Base-by-base conservation (phyloP, 2,329 filamentous ascomycete genomes). In the Blastomyces silverae region DNA sequence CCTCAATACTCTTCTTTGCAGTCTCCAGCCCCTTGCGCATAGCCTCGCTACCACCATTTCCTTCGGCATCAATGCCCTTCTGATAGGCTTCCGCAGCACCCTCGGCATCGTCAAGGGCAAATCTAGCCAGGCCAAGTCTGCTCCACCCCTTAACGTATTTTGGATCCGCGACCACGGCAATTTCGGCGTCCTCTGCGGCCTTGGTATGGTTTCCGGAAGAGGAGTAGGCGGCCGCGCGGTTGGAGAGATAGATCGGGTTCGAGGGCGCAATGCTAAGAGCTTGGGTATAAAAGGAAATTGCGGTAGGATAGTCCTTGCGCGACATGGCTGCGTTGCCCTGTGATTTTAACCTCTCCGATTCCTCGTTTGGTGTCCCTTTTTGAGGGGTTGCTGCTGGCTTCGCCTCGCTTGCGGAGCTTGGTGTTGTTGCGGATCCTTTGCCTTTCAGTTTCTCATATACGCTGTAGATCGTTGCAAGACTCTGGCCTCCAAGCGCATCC, bases 21-120 rank as follows among this genome's bases (percentile, higher is more conserved):
- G 94, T 97, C 84, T 97, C 92, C 75, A 85, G 94, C 25, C 94
- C 94, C 80, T 93, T 95, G 83, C 92, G 93, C 94, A 97, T 97
- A 66, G 93, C 92, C 20, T 97, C 92, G 70, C 90, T 95, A 67
- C 94, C 94, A 63, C 94, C 94, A 74, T 87, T 94, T 62, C 94
- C 93, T 79, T 99, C 94, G 69, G 91, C 85, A 75, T 96, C 90
- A 74, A 99, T 97, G 63, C 94, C 94, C 76, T 90, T 86, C 78
- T 88, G 82, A 79, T 99, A 99, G 22, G 94, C 94, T 72, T 97
- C 92, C 88, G 97, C 96, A 68, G 90, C 89, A 61, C 91, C 94
- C 79, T 89, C 88, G 64, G 91, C 89, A 74, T 99, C 93, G 44
- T 92, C 93, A 62, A 97, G 85, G 20, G 93, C 93, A 78, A 93